These are phyloP conservation scores for Ophiosphaerella korrae DNA, from an alignment of 2,329 filamentous ascomycete genomes.

Conservation along the genomic window DNA sequence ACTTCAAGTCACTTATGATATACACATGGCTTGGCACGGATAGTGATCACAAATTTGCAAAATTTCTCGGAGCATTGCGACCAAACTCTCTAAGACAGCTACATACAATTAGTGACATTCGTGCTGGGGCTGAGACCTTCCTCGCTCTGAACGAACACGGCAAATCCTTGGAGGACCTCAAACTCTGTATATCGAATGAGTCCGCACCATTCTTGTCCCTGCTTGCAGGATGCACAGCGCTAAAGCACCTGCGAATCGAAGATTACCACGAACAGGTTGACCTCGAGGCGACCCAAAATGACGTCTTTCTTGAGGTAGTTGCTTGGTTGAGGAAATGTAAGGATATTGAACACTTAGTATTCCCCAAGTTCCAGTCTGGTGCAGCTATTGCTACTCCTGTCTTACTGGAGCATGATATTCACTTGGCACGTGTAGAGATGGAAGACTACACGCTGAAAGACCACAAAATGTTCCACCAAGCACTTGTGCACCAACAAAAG, in stretches of 20 bases:
- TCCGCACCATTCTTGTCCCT: constrained; percentile 56
- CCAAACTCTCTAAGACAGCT: constrained; percentile 65
- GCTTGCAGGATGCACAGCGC: constrained; percentile 55
- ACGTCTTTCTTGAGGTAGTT: constrained; percentile 57
- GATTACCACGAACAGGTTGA: constrained; percentile 52
- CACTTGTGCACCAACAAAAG: constrained; percentile 59
- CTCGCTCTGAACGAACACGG: constrained; percentile 59
- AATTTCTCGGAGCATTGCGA: constrained; percentile 62
- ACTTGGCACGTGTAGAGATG: constrained; percentile 56
- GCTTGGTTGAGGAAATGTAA: constrained; percentile 62
- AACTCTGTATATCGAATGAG: constrained; percentile 56
- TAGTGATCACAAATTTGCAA: constrained; percentile 63
- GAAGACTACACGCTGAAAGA: constrained; percentile 56
- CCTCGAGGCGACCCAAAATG: constrained; percentile 58
- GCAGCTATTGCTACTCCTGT: constrained; percentile 59
- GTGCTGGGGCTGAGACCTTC: constrained; percentile 61
- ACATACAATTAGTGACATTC: constrained; percentile 61
- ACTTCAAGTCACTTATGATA: constrained; percentile 65
- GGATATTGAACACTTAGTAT: constrained; percentile 55
- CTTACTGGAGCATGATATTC: constrained; percentile 53
- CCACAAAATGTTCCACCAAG: constrained; percentile 59
- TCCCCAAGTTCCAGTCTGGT: constrained; percentile 59
- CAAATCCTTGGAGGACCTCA: constrained; percentile 60
- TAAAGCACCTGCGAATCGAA: constrained; percentile 57
- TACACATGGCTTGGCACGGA: constrained; percentile 57